Percentiles rank a stretch among this genome's conserved stretches.
These are phyloP conservation scores for Lepidium aucheri DNA, from an alignment of 345 rosid species.

Conservation along the genomic window DNA sequence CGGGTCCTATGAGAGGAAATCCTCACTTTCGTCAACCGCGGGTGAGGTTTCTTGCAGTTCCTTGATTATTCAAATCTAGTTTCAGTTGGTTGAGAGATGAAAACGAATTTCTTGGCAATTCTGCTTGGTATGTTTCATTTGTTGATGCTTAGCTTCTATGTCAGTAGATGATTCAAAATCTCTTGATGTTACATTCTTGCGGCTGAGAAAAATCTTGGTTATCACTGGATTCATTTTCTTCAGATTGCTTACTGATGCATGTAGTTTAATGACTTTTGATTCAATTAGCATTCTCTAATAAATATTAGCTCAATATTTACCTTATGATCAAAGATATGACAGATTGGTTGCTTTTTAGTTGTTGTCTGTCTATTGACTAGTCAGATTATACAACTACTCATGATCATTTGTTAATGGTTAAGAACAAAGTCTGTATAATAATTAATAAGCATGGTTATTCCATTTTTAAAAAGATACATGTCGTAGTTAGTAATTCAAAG, in stretches of 20 bases:
- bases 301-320: neutral
- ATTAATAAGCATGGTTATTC: neutral
- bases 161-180: neutral
- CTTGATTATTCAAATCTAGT: neutral
- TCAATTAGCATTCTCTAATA: neutral
- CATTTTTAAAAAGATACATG: neutral
- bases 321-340: neutral
- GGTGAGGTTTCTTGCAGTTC: slow-evolving; percentile 14
- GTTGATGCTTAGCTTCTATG: neutral
- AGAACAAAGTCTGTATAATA: neutral
- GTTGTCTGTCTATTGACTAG: neutral
- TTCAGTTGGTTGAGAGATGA: neutral
- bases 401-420: neutral
- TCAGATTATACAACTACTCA: neutral
- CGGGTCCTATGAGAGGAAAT: slow-evolving; percentile 36
- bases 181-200: neutral
- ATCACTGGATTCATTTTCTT: neutral
- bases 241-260: neutral
- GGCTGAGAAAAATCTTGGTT: neutral
- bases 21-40: slow-evolving; percentile 35
- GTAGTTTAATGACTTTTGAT: neutral
- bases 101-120: neutral
- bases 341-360: neutral
- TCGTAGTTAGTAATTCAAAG: neutral
- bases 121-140: neutral